Base-by-base conservation (phyloP, 2,329 filamentous ascomycete genomes). In the Aureobasidium sp. region DNA sequence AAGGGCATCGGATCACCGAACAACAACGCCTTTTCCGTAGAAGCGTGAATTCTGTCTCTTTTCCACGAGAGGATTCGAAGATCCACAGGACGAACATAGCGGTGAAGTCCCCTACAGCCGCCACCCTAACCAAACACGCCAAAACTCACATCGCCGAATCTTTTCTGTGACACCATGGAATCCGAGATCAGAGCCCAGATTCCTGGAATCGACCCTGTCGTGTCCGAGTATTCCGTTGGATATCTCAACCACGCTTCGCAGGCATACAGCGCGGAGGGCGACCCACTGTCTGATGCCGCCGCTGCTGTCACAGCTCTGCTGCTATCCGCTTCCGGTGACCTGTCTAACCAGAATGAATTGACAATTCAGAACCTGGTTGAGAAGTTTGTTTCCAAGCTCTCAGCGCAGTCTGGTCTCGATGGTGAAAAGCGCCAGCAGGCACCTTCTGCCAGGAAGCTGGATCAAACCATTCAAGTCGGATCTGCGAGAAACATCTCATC, bases 401-500 rank as follows among this genome's bases (percentile, higher is more conserved):
- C 85, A 70, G 84, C 85, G 63, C 83, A 84, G 61, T 87, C 90
- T 77, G 89, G 85, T 60, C 70, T 78, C 53, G 80, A 87, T 74
- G 81, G 84, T 51, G 84, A 90, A 73, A 80, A 81, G 57, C 79
- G 81, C 65, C 85, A 87, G 70, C 84, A 87, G 67, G 89, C 89
- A 10, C 88, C 90, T 21, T 83, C 84, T 8, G 89, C 93, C 62
- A 90, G 81, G 74, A 88, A 90, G 69, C 84, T 99, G 21, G 94
- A 97, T 69, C 92, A 97, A 74, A 89, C 92, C 63, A 90, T 96
- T 74, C 90, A 96, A 75, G 93, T 99, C 69, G 90, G 90, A 73
- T 86, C 92, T 27, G 90, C 96, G 77, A 84, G 90, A 65, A 96
- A 96, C 75, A 93, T 99, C 77, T 99, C 94, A 33, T 95, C 94